Evolutionary conservation across 73 alveolate species (phyloP).

Genomic region (Durusdinium trenchii): DNA sequence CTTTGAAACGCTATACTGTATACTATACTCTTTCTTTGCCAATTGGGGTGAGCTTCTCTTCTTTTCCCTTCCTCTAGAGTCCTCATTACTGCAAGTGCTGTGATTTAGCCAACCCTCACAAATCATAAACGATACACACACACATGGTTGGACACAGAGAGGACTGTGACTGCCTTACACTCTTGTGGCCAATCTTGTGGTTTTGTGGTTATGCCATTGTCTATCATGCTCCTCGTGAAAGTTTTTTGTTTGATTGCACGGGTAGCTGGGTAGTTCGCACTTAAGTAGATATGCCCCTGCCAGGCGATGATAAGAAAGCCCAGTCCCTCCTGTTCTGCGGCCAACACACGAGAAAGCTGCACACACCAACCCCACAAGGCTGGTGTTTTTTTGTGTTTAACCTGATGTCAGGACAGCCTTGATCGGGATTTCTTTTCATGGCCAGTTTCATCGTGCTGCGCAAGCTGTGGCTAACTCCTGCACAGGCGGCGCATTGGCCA

Average conservation of each 20-base stretch:
- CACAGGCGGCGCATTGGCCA: constrained; percentile 56
- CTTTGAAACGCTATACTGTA: too few relatives aligned
- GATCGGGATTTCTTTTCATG: not conserved
- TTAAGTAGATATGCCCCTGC: not conserved
- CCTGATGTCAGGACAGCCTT: not conserved
- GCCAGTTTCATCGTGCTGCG: not conserved
- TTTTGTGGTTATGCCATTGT: not conserved
- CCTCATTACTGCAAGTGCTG: too few relatives aligned
- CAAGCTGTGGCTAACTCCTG: not conserved
- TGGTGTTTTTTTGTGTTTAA: not conserved
- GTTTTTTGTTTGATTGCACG: not conserved
- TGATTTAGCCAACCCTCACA: too few relatives aligned
- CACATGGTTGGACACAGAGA: too few relatives aligned
- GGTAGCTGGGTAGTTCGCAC: not conserved
- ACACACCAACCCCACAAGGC: constrained; percentile 69
- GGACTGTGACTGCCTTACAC: too few relatives aligned
- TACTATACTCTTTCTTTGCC: too few relatives aligned
- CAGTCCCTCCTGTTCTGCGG: constrained; percentile 70
- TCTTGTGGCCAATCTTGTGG: too few relatives aligned
- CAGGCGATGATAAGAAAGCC: constrained; percentile 70
- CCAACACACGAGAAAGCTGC: constrained; percentile 75
- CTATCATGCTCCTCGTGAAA: too few relatives aligned
- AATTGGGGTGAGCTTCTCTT: too few relatives aligned
- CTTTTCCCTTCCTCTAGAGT: too few relatives aligned
- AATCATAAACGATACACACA: too few relatives aligned